phyloP scores from a whole-genome alignment of 148 eudicot genomes.

The Fagopyrum esculentum region DNA sequence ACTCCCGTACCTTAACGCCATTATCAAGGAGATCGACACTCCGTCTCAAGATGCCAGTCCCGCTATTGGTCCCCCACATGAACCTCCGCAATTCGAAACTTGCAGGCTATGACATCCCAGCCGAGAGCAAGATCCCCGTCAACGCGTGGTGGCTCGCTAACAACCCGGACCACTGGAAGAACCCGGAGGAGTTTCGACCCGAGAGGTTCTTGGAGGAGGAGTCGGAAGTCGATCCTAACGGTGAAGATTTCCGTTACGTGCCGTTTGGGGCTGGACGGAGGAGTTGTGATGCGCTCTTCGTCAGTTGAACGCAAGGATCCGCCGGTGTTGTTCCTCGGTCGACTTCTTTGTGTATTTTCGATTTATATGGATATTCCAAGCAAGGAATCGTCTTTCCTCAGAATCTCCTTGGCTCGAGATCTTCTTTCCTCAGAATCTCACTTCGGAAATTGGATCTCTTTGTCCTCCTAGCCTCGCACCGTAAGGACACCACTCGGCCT shows the following conservation, averaged over 20 bases:
- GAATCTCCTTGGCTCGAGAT: no score
- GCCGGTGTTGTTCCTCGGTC: no score
- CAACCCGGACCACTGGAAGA: constrained; percentile 53
- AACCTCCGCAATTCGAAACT: constrained; percentile 60
- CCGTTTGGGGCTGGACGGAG: constrained; percentile 74
- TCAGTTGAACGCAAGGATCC: no score
- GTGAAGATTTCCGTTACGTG: constrained; percentile 47
- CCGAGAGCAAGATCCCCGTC: constrained; percentile 53
- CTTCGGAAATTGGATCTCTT: no score
- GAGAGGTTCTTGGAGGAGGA: constrained; percentile 51
- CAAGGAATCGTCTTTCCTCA: no score
- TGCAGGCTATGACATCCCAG: constrained; percentile 49
- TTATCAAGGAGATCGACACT: constrained; percentile 44
- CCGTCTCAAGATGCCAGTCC: constrained; percentile 47
- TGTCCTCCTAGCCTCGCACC: no score
- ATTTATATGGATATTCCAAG: no score
- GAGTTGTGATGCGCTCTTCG: no score
- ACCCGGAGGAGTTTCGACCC: constrained; percentile 49
- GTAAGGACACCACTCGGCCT: no score
- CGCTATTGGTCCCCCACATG: constrained; percentile 64
- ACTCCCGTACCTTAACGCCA: constrained; percentile 56
- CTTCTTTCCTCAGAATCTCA: no score
- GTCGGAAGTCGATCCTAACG: constrained; percentile 31
- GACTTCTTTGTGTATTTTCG: no score
- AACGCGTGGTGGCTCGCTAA: constrained; percentile 74